Base-by-base conservation (phyloP, 139 green algal genomes). In the Spirogloea muscicola region DNA sequence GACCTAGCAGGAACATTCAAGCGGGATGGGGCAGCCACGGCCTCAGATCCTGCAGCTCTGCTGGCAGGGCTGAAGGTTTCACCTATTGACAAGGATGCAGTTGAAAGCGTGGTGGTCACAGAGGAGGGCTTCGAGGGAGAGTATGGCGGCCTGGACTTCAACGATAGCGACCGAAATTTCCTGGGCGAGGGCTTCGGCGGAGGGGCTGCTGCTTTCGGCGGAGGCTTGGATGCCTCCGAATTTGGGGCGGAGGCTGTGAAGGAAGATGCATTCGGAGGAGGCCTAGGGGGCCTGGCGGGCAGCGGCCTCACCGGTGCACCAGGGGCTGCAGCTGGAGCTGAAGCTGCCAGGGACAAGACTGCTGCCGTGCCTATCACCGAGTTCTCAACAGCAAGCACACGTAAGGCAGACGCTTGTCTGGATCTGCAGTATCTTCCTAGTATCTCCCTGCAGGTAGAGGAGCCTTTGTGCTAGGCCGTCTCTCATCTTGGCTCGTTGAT, bases 121-220 rank as follows among this genome's bases (percentile, higher is more conserved):
- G 64, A 65, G 27, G 64, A 74, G n/a, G 64, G 64, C n/a, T 74
- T 74, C 39, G 64, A 74, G n/a, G 64, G 64, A 5, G 44, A 74
- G 21, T 74, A 74, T 65, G 64, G 64, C 13, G 52, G 64, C n/a
- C 18, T 74, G 5, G 64, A 74, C 29, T 74, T 65, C 21, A 46
- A 38, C 42, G 58, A 78, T 16, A 36, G 36, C 6, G 70, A 72
- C 51, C 42, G 63, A 21, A 60, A 34, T 18, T 79, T 75, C 21
- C n/a, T n/a, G n/a, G 70, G 70, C 21, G 34, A 27, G 29, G 41
- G 21, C 3, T 68, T 68, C 13, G 70, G 70, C 37, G 48, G 46
- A 31, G 41, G 57, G 18, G 57, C 57, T 33, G 70, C 58, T 27
- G 58, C 58, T 13, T 74, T 41, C 31, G 70, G 70, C 3, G 70